Conservation (phyloP, 495 filamentous ascomycete genomes). For the Oidiodendron maius region DNA sequence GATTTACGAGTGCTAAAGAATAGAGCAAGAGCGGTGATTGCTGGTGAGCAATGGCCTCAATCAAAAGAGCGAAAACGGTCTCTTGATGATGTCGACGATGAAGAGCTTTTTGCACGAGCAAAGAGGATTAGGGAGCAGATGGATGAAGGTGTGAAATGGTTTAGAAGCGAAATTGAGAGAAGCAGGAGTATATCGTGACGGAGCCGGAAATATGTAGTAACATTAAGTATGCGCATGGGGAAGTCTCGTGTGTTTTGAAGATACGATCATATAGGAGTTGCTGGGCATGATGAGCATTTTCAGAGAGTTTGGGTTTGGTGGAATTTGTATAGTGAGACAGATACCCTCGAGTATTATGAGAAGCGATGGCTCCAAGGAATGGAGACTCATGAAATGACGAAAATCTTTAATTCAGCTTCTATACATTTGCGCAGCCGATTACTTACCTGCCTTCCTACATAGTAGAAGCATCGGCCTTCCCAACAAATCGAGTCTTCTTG, state of each 20-base stretch:
- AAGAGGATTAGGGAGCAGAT: conserved; percentile 24
- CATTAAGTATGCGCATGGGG: too few relatives aligned
- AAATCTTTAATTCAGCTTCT: too few relatives aligned
- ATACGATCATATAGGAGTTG: too few relatives aligned
- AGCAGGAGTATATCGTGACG: conserved; percentile 1
- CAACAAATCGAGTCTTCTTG: too few relatives aligned
- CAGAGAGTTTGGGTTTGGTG: neutral
- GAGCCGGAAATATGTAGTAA: neutral
- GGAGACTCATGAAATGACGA: neutral
- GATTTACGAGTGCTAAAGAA: conserved; percentile 15
- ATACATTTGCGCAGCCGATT: too few relatives aligned
- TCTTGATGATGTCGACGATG: conserved; percentile 15
- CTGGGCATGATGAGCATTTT: neutral
- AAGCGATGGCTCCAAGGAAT: neutral
- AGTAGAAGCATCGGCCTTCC: too few relatives aligned
- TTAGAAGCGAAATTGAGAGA: conserved; percentile 9
- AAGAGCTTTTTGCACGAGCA: conserved; percentile 21
- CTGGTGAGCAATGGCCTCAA: conserved; percentile 3
- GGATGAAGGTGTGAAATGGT: conserved; percentile 23
- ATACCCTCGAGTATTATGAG: neutral
- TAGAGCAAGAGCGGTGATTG: conserved; percentile 15
- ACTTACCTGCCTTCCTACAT: too few relatives aligned
- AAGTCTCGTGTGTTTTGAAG: too few relatives aligned
- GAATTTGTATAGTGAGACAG: neutral
- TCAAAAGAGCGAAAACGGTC: conserved; percentile 9